Evolutionary conservation across 169 alveolate species (phyloP), one percentile per base, ranked within the genome.

Genomic region (Eimeria sp.): DNA sequence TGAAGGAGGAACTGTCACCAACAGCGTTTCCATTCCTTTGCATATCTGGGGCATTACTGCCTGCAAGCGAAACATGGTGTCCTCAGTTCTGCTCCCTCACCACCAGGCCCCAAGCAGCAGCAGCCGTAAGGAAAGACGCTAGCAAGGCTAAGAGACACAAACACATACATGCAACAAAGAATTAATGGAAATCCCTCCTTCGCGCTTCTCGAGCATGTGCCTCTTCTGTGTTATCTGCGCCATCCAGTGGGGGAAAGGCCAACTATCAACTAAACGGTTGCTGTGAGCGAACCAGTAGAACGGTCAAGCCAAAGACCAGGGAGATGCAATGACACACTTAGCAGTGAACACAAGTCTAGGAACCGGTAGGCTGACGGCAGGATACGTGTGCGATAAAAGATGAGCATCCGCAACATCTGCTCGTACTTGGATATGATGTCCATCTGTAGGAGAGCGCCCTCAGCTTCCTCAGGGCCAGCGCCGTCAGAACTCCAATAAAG

Each of bases 91-190:
- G 51, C 27, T 43, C 47, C 18, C 93, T 87, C n/a, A 87, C 93
- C 78, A 87, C 93, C 5, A 87, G 58, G 93, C 93, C 93, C 93
- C 93, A 87, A 87, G 82, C 93, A 27, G 82, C 93, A 40, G 93
- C 93, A 9, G 93, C 93, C 18, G 93, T 87, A 25, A 87, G 45
- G 14, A 87, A n/a, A 43, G 93, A 87, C 34, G 93, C 67, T 25
- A 87, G 63, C 61, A 87, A 49, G n/a, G 78, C 93, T 87, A n/a
- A 83, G 45, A 78, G 6, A 25, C 65, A n/a, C 43, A 78, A 78
- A 47, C 40, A 18, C 63, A 47, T 47, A 45, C 63, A 78, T 47
- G 7, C 40, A 47, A 10, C 40, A 78, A 7, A 14, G 25, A 47
- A 43, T 78, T 20, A 78, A 13, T 7, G 9, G 0, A 34, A 1